Conservation (phyloP, 305 asterid species). For the Fraxinus paxiana region DNA sequence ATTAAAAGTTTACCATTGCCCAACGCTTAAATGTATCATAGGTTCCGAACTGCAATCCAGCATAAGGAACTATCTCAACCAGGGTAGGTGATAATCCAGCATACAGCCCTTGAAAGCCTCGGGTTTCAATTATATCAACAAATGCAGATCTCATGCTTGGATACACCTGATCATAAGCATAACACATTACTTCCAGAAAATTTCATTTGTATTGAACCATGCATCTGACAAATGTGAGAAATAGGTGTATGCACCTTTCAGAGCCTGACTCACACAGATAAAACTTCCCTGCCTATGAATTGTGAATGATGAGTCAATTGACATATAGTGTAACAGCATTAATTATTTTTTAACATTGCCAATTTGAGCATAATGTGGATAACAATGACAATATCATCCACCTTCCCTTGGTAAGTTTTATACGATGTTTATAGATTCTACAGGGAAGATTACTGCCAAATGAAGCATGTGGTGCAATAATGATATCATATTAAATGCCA, state of each 20-base stretch:
- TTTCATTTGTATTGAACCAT: background rate
- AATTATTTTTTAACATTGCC: background rate
- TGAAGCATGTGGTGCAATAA: background rate
- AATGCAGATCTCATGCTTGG: constrained; percentile 85
- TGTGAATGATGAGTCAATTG: background rate
- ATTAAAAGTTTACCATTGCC: constrained; percentile 49
- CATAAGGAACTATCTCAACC: constrained; percentile 80
- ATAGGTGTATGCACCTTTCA: background rate
- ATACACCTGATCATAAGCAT: constrained; percentile 52
- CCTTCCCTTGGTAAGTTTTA: background rate
- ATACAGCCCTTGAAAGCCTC: constrained; percentile 76
- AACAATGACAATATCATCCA: background rate
- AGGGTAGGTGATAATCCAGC: constrained; percentile 87
- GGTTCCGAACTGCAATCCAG: constrained; percentile 88
- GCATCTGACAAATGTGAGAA: background rate
- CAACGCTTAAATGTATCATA: constrained; percentile 91
- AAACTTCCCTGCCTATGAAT: background rate
- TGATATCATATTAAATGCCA: background rate
- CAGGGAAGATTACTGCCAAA: background rate
- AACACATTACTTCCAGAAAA: constrained; percentile 19
- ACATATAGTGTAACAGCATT: background rate
- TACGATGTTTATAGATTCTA: background rate
- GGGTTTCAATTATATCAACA: constrained; percentile 47
- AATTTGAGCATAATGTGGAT: background rate
- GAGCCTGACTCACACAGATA: background rate